A percentile compares a stretch with the other conserved stretches of the same genome.
phyloP scores from a whole-genome alignment of 78 protist species.

The Dictyostelium capitatum region DNA sequence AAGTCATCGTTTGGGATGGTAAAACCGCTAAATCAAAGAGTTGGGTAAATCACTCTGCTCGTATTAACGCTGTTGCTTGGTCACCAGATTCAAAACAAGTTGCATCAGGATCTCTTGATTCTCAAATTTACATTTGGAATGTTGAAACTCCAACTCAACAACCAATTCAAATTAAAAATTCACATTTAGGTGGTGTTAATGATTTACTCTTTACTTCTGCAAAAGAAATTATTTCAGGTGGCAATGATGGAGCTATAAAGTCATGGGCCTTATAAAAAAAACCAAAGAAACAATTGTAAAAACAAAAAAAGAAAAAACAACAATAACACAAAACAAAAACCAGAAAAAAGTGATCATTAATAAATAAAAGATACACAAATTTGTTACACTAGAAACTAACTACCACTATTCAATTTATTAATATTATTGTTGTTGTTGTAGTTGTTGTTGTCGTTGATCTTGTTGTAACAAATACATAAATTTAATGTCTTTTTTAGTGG shows the following conservation, averaged over 20 bases:
- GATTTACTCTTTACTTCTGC: slow-evolving; percentile 41
- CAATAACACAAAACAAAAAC: not conserved
- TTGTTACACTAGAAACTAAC: too few species aligned
- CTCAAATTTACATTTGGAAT: slow-evolving; percentile 87
- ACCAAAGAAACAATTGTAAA: not conserved
- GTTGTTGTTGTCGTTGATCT: too few species aligned
- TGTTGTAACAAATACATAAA: too few species aligned
- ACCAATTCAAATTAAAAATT: slow-evolving; percentile 81
- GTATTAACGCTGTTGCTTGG: slow-evolving; percentile 89
- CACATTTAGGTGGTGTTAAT: slow-evolving; percentile 84
- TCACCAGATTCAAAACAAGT: slow-evolving; percentile 75
- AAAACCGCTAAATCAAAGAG: slow-evolving; percentile 25
- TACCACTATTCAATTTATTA: too few species aligned
- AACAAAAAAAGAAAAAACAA: not conserved
- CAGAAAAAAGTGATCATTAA: not conserved
- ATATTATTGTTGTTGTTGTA: too few species aligned
- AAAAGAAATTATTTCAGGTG: slow-evolving; percentile 65
- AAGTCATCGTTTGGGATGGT: slow-evolving; percentile 83
- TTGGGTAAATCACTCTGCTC: slow-evolving; percentile 91
- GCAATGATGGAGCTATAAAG: slow-evolving; percentile 58
- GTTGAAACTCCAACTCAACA: slow-evolving; percentile 36
- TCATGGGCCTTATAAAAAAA: not conserved
- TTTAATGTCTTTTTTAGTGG: too few species aligned
- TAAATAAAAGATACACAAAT: not conserved
- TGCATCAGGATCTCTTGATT: slow-evolving; percentile 89